phyloP scores from a whole-genome alignment of 108 stramenopile species.

The Mayamaea pseudoterrestris region DNA sequence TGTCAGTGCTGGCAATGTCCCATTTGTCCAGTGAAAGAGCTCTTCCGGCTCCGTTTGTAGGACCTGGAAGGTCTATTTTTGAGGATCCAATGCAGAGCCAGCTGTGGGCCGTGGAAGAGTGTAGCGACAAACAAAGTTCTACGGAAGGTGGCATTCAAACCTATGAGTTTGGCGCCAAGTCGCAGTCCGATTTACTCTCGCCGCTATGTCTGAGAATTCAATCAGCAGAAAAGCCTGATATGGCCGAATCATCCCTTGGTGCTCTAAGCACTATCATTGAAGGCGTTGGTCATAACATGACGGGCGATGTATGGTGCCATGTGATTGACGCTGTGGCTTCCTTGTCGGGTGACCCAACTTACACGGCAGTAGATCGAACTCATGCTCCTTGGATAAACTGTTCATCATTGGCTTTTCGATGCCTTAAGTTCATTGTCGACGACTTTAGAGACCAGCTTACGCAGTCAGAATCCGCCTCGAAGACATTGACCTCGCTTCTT shows the following conservation, averaged over 20 bases:
- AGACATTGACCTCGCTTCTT: conserved; percentile 33
- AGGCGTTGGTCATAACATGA: conserved; percentile 51
- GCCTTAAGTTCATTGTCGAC: conserved; percentile 83
- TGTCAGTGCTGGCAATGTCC: conserved; percentile 50
- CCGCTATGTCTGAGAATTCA: conserved; percentile 58
- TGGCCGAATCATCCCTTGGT: conserved; percentile 49
- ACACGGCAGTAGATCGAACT: conserved; percentile 19
- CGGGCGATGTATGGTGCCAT: conserved; percentile 32
- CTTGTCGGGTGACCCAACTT: conserved; percentile 32
- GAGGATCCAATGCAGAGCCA: conserved; percentile 26
- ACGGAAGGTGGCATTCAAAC: too few species aligned
- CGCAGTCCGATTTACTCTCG: conserved; percentile 31
- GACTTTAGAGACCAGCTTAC: conserved; percentile 60
- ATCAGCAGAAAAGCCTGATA: conserved; percentile 24
- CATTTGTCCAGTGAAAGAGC: conserved; percentile 15
- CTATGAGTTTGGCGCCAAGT: too few species aligned
- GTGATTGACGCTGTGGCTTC: conserved; percentile 43
- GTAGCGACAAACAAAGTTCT: too few species aligned
- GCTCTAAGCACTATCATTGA: conserved; percentile 58
- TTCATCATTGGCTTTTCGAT: conserved; percentile 67
- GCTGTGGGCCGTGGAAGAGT: conserved; percentile 25
- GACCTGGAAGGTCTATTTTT: conserved; percentile 22
- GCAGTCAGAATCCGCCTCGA: conserved; percentile 9
- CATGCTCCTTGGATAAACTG: conserved; percentile 51
- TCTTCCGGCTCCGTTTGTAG: conserved; percentile 15